Evolutionary conservation across 2,329 filamentous ascomycete genomes (phyloP), one percentile per base, ranked within the genome.

Genomic region (Fusarium heterosporum): DNA sequence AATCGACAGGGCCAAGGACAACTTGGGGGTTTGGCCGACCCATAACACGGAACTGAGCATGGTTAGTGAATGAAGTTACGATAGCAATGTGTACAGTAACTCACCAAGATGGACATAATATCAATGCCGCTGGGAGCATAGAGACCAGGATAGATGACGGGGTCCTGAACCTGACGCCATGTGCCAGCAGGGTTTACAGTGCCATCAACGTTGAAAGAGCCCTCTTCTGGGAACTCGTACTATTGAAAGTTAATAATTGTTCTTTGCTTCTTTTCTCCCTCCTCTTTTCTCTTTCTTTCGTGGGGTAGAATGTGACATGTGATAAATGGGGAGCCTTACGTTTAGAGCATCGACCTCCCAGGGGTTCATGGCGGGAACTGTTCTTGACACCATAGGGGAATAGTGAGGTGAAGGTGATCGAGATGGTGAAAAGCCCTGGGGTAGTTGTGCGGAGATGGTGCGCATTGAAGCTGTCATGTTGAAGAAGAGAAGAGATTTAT

Each of bases 1-100:
- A 83, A 77, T 97, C 93, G 32, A 97, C 89, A 1, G 92, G 86
- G 8, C 93, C 93, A 40, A 97, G 89, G 47, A 93, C 86, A 70
- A 97, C 89, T 69, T 90, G 84, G 1, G 93, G 92, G 61, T 93
- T 89, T 16, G 89, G 87, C 57, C 93, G 84, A 17, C 85, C 86
- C 34, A 89, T 87, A 25, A 96, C 88, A 47, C 89, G 86, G 77
- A 83, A 74, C 83, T 85, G 34, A 9, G 51, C 51, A 29, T 38
- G 53, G 25, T 73, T 63, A 71, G 57, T 19, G 46, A 9, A 14
- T 30, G 36, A 11, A 28, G 11, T 13, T 32, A 13, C 4, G 8
- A 50, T 30, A 32, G 45, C 19, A 10, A 10, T 10, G 22, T 43
- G 28, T 22, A 14, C 26, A 25, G n/a, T 34, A 51, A 34, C 45